Evolutionary conservation across 2,329 filamentous ascomycete species (phyloP), one percentile per base, ranked within the genome.

Genomic region (Penicillium sp.): DNA sequence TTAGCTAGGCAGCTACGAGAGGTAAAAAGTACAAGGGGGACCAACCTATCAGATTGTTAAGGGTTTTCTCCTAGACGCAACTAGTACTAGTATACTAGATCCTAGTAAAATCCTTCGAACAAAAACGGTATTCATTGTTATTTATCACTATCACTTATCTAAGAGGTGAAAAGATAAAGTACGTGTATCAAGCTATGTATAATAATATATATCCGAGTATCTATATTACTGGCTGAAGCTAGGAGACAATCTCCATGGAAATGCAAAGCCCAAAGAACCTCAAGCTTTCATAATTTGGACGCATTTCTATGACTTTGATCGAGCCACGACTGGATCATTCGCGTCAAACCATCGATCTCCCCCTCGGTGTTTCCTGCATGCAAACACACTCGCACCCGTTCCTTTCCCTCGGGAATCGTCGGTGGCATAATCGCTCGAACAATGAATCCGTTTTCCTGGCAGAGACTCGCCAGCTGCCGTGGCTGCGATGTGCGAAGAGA

Each of bases 391-490:
- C 88, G 76, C 0, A 90, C 83, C 12, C 88, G 77, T 68, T 89
- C 86, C 6, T 77, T 83, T 0, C 87, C 87, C 2, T 69, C 72
- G 0, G 87, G 86, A 2, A 91, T 87, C 0, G 87, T 90, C 0
- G 88, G 88, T 1, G 86, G 80, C 57, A 90, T 85, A 17, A 90
- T 89, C 0, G 87, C 81, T 2, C 88, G 79, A 0, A 89, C 83
- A 43, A 87, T 77, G 55, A 84, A 86, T 0, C 86, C 85, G 0
- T 73, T 70, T 4, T 76, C 65, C 71, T 90, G 87, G 54, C 87
- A 89, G 54, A 81, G 76, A 1, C 71, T 76, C 0, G 88, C 87
- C 15, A 90, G 71, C 4, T 79, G 77, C 4, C 86, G 80, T 0
- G 88, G 86, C 0, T 81, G 72, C 0, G 78, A 75, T 0, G 85